Conservation (phyloP, 2,329 filamentous ascomycete genomes). For the Chaetomiaceae sp. region DNA sequence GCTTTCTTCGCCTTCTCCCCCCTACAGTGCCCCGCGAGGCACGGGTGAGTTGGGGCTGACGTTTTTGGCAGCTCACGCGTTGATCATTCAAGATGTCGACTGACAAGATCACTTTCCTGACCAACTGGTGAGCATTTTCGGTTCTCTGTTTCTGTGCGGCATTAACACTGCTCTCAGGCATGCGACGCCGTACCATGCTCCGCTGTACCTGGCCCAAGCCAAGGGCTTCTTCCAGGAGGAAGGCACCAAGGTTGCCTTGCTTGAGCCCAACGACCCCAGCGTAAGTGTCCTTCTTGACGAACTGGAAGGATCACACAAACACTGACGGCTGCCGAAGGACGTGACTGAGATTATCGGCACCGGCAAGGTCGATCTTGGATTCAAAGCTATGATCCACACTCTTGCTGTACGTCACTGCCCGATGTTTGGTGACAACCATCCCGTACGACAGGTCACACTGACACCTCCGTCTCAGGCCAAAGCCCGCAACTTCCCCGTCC, state of each 20-base stretch:
- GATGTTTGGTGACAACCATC: not conserved
- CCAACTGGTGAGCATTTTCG: constrained; percentile 62
- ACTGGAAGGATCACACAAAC: not conserved
- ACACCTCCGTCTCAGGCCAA: constrained; percentile 52
- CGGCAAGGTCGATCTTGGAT: constrained; percentile 71
- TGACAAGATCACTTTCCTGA: constrained; percentile 80
- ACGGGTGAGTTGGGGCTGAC: constrained; percentile 38
- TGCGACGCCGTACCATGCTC: constrained; percentile 75
- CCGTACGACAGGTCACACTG: not conserved
- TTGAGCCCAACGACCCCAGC: constrained; percentile 75
- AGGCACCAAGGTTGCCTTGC: constrained; percentile 69
- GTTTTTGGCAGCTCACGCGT: constrained; percentile 36
- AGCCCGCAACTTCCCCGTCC: constrained; percentile 67
- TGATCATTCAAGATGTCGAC: constrained; percentile 62
- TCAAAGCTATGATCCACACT: constrained; percentile 82
- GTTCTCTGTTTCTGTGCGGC: not conserved
- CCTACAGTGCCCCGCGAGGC: constrained; percentile 24
- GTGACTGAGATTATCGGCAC: constrained; percentile 77
- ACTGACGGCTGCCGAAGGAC: constrained; percentile 45
- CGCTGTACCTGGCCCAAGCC: constrained; percentile 70
- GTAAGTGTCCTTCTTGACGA: constrained; percentile 37
- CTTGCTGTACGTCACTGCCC: constrained; percentile 49
- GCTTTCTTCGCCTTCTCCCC: constrained; percentile 55
- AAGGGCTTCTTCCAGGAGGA: constrained; percentile 72
- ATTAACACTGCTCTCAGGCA: constrained; percentile 48